These are phyloP conservation scores for Suillus brevipes DNA, from an alignment of 768 basidiomycete species.

Conservation along the genomic window DNA sequence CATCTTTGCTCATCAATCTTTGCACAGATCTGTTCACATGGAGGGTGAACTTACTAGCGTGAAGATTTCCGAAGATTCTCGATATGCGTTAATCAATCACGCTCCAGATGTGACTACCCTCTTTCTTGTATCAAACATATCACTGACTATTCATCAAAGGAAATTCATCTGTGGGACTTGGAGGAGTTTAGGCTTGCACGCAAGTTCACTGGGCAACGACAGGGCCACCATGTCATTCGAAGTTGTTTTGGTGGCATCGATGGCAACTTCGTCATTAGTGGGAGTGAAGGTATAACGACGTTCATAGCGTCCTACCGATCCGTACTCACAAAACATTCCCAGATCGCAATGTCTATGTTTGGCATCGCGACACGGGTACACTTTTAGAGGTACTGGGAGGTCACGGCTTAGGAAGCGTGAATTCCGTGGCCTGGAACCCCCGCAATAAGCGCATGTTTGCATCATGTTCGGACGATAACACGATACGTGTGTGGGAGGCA, in stretches of 20 bases:
- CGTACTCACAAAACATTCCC: conserved; percentile 17
- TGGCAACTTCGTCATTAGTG: conserved; percentile 87
- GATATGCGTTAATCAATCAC: conserved; percentile 83
- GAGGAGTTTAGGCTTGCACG: conserved; percentile 65
- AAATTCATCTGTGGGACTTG: conserved; percentile 87
- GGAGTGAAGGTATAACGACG: conserved; percentile 79
- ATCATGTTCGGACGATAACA: conserved; percentile 90
- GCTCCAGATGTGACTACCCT: conserved; percentile 72
- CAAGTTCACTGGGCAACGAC: conserved; percentile 84
- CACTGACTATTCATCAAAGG: conserved; percentile 47
- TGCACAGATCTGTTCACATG: conserved; percentile 57
- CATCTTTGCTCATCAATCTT: conserved; percentile 10
- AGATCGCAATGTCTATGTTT: conserved; percentile 95
- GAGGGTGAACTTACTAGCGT: conserved; percentile 88
- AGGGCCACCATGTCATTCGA: conserved; percentile 82
- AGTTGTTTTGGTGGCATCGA: conserved; percentile 93
- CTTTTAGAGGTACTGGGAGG: conserved; percentile 88
- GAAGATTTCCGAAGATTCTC: conserved; percentile 82
- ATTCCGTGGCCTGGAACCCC: conserved; percentile 96
- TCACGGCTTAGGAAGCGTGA: conserved; percentile 88
- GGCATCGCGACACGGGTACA: conserved; percentile 84
- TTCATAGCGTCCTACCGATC: conserved; percentile 1
- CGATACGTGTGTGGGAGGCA: conserved; percentile 86
- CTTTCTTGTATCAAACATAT: not conserved
- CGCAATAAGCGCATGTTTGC: conserved; percentile 90